Conservation (phyloP, 106 monocot genomes). For the Dioscorea dumetorum region DNA sequence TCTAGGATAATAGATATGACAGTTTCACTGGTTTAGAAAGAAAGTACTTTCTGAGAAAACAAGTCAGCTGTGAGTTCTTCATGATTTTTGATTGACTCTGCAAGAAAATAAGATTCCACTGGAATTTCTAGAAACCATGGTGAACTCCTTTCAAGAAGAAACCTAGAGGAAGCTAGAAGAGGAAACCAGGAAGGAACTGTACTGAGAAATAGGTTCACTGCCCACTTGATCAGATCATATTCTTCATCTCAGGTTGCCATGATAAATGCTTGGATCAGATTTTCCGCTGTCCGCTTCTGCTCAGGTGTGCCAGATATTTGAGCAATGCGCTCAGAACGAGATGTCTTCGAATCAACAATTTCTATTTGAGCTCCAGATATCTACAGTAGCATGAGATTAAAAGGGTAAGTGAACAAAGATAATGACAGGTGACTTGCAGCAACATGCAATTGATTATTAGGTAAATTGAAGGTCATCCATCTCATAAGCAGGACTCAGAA, state of each 20-base stretch:
- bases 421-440: neutral
- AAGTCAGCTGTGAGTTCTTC: neutral
- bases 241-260: constrained; percentile 55
- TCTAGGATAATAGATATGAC: constrained; percentile 6
- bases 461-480: too few relatives aligned
- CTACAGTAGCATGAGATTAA: constrained; percentile 27
- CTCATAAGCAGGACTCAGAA: too few relatives aligned
- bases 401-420: neutral
- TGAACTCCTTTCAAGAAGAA: neutral
- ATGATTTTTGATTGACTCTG: neutral
- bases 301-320: constrained; percentile 80
- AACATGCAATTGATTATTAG: too few relatives aligned
- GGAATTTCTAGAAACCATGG: neutral
- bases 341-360: constrained; percentile 77
- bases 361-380: constrained; percentile 91
- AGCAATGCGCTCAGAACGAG: constrained; percentile 68
- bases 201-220: too few relatives aligned
- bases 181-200: neutral
- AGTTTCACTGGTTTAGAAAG: neutral
- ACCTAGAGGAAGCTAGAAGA: constrained; percentile 1
- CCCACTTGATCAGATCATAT: neutral
- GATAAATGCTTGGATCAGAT: constrained; percentile 93
- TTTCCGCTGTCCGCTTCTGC: constrained; percentile 84
- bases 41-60: neutral
- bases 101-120: neutral